A percentile compares a stretch with the other conserved stretches of the same genome.
Conservation (phyloP, 768 basidiomycete genomes). For the Auriscalpium orientale region DNA sequence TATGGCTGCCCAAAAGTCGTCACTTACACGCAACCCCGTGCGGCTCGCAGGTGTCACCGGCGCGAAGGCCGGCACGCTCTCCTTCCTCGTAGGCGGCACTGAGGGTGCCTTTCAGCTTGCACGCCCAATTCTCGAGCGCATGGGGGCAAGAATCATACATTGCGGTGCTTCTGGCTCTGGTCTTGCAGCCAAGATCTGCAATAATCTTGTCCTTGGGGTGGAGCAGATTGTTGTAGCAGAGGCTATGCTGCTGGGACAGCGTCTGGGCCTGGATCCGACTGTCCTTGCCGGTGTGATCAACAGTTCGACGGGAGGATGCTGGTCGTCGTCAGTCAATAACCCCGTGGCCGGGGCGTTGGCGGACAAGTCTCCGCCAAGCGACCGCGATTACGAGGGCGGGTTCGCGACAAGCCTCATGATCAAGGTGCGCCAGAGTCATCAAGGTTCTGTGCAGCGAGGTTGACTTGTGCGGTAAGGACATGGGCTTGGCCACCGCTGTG, state of each 20-base stretch:
- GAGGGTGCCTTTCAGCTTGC: constrained; percentile 48
- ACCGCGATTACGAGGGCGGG: constrained; percentile 77
- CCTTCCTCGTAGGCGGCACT: constrained; percentile 87
- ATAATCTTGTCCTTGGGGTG: constrained; percentile 51
- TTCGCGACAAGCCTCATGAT: constrained; percentile 81
- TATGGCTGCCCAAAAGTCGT: background rate
- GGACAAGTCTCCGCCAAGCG: constrained; percentile 72
- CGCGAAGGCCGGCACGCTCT: constrained; percentile 79
- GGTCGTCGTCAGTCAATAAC: constrained; percentile 83
- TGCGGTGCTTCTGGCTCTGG: constrained; percentile 81
- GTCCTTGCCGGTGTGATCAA: constrained; percentile 81
- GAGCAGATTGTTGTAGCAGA: constrained; percentile 82
- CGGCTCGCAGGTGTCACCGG: constrained; percentile 61
- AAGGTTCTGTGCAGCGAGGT: background rate
- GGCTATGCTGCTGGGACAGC: constrained; percentile 82
- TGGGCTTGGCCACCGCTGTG: constrained; percentile 70
- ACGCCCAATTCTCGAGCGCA: constrained; percentile 51
- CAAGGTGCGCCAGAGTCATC: constrained; percentile 41
- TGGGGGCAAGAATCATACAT: constrained; percentile 79
- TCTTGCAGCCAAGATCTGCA: constrained; percentile 85
- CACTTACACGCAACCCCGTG: background rate
- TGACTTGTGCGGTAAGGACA: constrained; percentile 47
- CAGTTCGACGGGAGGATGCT: constrained; percentile 76
- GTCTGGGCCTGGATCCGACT: constrained; percentile 69
- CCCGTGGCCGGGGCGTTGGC: constrained; percentile 72